These are phyloP conservation scores for Ophiostoma himal-ulmi DNA, from an alignment of 2,329 filamentous ascomycete species.

Conservation along the genomic window DNA sequence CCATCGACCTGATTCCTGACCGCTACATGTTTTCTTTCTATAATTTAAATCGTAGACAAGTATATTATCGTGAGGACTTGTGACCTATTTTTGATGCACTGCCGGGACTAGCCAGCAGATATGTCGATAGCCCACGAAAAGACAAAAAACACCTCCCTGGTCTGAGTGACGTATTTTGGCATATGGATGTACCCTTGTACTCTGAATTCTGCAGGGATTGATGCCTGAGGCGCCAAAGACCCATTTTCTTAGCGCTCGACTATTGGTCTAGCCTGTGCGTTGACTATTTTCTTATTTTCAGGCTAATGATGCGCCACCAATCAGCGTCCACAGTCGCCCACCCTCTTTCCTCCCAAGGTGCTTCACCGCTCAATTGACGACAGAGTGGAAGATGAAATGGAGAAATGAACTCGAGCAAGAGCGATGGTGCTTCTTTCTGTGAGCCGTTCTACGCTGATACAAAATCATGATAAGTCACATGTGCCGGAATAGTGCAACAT, in stretches of 20 bases:
- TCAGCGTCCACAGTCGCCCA: constrained; percentile 19
- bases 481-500: neutral
- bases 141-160: neutral
- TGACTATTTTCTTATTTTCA: neutral
- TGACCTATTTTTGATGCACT: neutral
- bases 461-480: constrained; percentile 1
- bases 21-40: neutral
- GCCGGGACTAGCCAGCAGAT: neutral
- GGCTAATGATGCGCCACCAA: constrained; percentile 20
- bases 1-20: neutral
- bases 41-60: neutral
- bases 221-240: constrained; percentile 5
- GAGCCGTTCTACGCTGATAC: neutral
- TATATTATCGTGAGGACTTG: neutral
- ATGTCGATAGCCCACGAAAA: neutral
- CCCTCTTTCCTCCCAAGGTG: constrained; percentile 16
- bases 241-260: constrained; percentile 3
- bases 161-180: constrained; percentile 14
- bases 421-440: neutral
- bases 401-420: neutral
- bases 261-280: neutral
- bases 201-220: neutral
- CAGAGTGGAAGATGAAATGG: neutral
- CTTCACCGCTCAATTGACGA: constrained; percentile 23
- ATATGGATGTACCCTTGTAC: constrained; percentile 5